phyloP scores from a whole-genome alignment of 1,139 yeast species.

The Dujonia santamariae region DNA sequence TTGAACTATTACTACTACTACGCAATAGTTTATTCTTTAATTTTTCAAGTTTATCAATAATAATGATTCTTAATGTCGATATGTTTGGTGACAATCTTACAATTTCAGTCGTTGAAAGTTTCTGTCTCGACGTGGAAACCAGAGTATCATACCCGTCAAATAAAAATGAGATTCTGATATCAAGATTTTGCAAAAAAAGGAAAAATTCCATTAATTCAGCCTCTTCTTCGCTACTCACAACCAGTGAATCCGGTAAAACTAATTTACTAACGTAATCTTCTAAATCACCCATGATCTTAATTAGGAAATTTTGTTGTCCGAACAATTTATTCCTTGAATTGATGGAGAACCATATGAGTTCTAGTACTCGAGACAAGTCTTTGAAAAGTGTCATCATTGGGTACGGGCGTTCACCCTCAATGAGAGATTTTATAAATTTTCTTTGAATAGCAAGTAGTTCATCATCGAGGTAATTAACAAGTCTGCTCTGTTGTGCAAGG shows the following conservation, averaged over 20 bases:
- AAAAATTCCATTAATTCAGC: conserved; percentile 27
- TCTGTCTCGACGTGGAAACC: conserved; percentile 12
- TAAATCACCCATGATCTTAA: conserved; percentile 62
- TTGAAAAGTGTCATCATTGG: conserved; percentile 37
- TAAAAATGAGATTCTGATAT: conserved; percentile 38
- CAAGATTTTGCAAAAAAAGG: conserved; percentile 39
- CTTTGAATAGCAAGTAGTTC: conserved; percentile 58
- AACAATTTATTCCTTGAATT: conserved; percentile 25
- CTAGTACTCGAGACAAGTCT: conserved; percentile 47
- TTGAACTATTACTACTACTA: conserved; percentile 12
- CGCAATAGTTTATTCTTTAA: conserved; percentile 11
- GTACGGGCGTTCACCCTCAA: conserved; percentile 24
- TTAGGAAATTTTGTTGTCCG: conserved; percentile 61
- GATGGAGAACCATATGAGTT: conserved; percentile 58
- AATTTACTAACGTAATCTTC: conserved; percentile 55
- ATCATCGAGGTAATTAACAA: conserved; percentile 60
- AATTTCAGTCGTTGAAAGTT: conserved; percentile 39
- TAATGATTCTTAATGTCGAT: conserved; percentile 39
- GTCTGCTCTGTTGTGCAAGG: conserved; percentile 53
- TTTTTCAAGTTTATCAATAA: conserved; percentile 23
- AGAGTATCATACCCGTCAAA: conserved; percentile 32
- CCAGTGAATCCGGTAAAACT: conserved; percentile 8
- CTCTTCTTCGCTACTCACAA: conserved; percentile 10
- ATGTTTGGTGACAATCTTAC: conserved; percentile 47
- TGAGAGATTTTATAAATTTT: conserved; percentile 59